Evolutionary conservation across 2,329 filamentous ascomycete species (phyloP), one percentile per base, ranked within the genome.

Genomic region (Gyromitra esculenta): DNA sequence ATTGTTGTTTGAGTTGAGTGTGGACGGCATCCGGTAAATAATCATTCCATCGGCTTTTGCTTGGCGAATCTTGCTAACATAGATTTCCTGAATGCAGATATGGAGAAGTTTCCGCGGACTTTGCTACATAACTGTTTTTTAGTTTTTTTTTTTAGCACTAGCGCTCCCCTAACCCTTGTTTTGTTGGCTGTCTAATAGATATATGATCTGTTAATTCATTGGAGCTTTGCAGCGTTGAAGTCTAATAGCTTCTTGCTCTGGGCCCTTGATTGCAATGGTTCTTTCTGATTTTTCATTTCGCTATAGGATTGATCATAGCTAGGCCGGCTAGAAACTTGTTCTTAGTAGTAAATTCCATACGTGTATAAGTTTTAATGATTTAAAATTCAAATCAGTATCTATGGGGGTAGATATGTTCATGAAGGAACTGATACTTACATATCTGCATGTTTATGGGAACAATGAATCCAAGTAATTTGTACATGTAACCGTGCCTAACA

Each of bases 21-120:
- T 79, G 11, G 76, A 78, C 25, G 77, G 76, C 21, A 39, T 78
- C 21, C 73, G 76, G 72, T 77, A 67, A 63, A 67, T 41, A 8
- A 59, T 37, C 9, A 50, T 43, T 60, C 50, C 15, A 43, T 41
- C 2, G 54, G 41, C 50, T 25, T 59, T 21, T 39, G 7, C 18
- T 31, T 1, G 18, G 54, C 5, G 37, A n/a, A 39, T n/a, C 64
- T 66, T 41, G 45, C 48, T 73, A 6, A 63, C 56, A 18, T 56
- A 18, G 43, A 15, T 64, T 43, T 59, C 43, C 50, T 60, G 52
- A 5, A n/a, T 41, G 18, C 25, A 78, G 77, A 39, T 78, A 78
- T 75, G 77, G 77, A 35, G 75, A 78, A 31, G 77, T 78, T 50
- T 75, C 77, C 18, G 77, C 77, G 1, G 77, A 78, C 50, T 78